Evolutionary conservation across 2,329 filamentous ascomycete species (phyloP).

Genomic region (Fusarium lyarnte): DNA sequence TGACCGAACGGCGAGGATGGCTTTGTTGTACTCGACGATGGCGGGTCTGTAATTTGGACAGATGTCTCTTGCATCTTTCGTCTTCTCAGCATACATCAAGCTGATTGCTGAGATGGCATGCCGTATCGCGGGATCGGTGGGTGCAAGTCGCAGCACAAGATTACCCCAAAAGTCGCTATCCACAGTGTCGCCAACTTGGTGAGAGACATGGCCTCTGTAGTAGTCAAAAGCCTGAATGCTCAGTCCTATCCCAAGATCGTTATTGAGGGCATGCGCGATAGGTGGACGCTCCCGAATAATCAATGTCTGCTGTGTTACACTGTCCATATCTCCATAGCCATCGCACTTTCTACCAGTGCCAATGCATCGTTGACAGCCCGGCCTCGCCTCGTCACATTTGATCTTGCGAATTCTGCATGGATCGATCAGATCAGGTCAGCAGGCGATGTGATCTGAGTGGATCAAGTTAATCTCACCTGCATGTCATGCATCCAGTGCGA

Average conservation of each 20-base stretch:
- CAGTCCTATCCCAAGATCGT: background rate
- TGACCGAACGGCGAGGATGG: background rate
- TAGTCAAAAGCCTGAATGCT: background rate
- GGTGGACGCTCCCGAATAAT: background rate
- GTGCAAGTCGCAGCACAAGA: constrained; percentile 2
- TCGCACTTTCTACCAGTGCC: constrained; percentile 7
- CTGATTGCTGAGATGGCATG: constrained; percentile 11
- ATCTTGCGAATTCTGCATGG: constrained; percentile 2
- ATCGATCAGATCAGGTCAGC: background rate
- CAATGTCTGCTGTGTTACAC: background rate
- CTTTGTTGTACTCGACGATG: background rate
- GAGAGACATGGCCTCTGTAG: background rate
- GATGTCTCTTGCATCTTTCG: accelerated
- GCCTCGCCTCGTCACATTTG: constrained; percentile 12
- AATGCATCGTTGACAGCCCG: constrained; percentile 4
- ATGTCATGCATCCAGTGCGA: constrained; percentile 6
- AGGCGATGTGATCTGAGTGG: too few relatives aligned
- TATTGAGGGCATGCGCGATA: background rate
- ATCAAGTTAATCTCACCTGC: background rate
- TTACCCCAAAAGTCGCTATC: constrained; percentile 4
- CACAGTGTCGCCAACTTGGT: background rate
- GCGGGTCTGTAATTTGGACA: background rate
- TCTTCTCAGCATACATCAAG: background rate
- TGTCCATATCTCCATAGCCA: background rate
- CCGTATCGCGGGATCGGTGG: constrained; percentile 4